phyloP scores from a whole-genome alignment of 768 basidiomycete species.

The Chiua virens region DNA sequence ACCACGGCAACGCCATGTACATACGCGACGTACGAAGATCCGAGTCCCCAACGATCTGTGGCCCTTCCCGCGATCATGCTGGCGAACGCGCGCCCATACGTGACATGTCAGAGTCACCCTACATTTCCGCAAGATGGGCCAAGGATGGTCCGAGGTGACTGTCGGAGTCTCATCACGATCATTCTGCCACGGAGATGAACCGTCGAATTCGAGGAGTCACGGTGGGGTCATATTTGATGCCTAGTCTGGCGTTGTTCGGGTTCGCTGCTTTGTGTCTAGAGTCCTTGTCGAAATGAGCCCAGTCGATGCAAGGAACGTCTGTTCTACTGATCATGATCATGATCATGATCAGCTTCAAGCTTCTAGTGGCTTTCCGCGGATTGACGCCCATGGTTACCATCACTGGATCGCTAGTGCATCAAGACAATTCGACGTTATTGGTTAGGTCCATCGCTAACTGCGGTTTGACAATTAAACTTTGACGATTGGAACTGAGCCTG shows the following conservation, averaged over 20 bases:
- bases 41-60: not conserved
- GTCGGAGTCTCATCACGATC: not conserved
- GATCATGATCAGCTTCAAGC: not conserved
- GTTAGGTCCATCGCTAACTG: no score
- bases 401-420: slow-evolving; percentile 1
- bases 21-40: slow-evolving; percentile 5
- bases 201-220: not conserved
- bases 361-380: not conserved
- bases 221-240: not conserved
- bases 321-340: not conserved
- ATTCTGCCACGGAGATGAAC: not conserved
- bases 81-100: not conserved
- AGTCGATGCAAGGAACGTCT: no score
- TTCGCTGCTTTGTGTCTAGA: not conserved
- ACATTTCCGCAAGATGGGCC: slow-evolving; percentile 11
- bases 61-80: slow-evolving; percentile 1
- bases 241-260: not conserved
- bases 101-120: not conserved
- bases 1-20: slow-evolving; percentile 11
- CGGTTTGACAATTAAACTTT: slow-evolving; percentile 16
- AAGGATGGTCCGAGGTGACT: slow-evolving; percentile 8
- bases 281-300: no score
- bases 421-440: slow-evolving; percentile 8
- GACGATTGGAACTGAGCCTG: not conserved
- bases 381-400: slow-evolving; percentile 18